A percentile compares a stretch with the other conserved stretches of the same genome.
phyloP scores from a whole-genome alignment of 305 asterid species.

The Solanum hybrid region DNA sequence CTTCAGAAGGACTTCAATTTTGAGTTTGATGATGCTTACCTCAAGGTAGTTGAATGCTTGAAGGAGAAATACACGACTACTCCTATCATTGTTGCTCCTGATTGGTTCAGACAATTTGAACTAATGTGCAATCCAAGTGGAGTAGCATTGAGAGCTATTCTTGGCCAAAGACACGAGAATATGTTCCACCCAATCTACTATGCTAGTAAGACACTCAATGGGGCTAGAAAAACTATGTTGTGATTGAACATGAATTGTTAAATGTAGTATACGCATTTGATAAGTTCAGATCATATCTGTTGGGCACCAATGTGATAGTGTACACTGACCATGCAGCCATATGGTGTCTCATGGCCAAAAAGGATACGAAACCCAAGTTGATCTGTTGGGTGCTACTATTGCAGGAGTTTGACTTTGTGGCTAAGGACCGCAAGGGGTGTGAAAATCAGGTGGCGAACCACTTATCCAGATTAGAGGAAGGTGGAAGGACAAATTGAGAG shows the following conservation, averaged over 20 bases:
- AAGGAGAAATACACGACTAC: neutral
- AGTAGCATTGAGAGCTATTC: neutral
- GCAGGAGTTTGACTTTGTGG: neutral
- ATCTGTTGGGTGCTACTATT: neutral
- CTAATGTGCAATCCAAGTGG: neutral
- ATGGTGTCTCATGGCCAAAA: neutral
- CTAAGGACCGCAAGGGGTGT: neutral
- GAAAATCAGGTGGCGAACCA: neutral
- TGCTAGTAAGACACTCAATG: neutral
- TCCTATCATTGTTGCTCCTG: neutral
- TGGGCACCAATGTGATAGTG: neutral
- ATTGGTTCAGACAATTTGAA: neutral
- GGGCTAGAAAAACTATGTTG: neutral
- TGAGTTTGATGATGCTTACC: neutral
- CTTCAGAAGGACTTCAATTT: neutral
- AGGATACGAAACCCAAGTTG: neutral
- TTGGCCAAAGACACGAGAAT: neutral
- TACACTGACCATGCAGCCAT: neutral
- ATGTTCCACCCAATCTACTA: neutral
- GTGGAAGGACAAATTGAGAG: neutral
- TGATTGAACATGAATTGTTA: neutral
- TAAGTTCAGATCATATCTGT: neutral
- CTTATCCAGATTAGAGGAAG: neutral
- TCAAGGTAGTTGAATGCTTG: neutral
- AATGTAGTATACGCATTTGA: neutral